Evolutionary conservation across 148 eudicot genomes (phyloP).

Genomic region (Euryodendron excelsum): DNA sequence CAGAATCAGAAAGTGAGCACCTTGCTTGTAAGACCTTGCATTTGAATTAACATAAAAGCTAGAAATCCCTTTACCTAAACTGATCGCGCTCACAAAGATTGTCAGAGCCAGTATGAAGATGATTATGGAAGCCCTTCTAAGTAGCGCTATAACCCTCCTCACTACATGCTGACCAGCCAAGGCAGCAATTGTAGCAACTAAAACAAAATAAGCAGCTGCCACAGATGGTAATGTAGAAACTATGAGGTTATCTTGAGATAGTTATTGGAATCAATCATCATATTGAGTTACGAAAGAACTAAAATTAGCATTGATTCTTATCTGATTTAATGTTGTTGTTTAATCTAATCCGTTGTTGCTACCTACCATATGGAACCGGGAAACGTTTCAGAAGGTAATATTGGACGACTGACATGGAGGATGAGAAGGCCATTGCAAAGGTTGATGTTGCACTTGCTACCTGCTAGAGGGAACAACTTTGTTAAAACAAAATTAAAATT

Average conservation of each 20-base stretch:
- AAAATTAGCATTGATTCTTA: not conserved
- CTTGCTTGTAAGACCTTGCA: not conserved
- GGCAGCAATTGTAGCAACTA: conserved; percentile 51
- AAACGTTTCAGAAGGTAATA: conserved; percentile 67
- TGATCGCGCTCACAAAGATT: conserved; percentile 47
- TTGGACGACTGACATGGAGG: conserved; percentile 67
- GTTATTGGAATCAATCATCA: too few species aligned
- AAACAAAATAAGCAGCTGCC: conserved; percentile 46
- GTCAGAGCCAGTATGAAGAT: conserved; percentile 52
- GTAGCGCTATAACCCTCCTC: conserved; percentile 33
- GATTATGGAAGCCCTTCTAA: conserved; percentile 57
- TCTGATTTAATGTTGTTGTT: too few species aligned
- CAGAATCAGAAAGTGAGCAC: not conserved
- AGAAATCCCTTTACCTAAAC: conserved; percentile 28
- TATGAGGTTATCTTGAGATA: too few species aligned
- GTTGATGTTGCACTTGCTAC: conserved; percentile 74
- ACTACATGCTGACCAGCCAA: conserved; percentile 49
- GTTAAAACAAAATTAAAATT: not conserved
- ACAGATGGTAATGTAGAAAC: not conserved
- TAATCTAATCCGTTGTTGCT: not conserved
- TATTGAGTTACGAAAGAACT: too few species aligned
- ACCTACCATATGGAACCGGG: conserved; percentile 61
- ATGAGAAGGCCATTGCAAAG: conserved; percentile 66
- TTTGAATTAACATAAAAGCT: not conserved
- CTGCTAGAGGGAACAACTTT: conserved; percentile 28